Evolutionary conservation across 108 stramenopile species (phyloP).

Genomic region (Asterionellopsis glacialis): DNA sequence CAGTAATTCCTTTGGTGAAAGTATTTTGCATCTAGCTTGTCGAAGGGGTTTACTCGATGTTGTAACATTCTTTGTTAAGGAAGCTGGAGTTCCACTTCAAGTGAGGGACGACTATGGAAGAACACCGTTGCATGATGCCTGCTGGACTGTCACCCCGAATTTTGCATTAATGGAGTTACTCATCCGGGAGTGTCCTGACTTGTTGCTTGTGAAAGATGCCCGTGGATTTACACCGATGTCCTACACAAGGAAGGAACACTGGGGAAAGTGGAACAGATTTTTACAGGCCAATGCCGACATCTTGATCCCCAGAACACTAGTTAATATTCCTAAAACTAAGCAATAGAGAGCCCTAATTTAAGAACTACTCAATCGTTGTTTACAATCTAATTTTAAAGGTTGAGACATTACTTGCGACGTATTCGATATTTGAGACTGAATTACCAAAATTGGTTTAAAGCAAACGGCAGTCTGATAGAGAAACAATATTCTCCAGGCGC

Average conservation of each 20-base stretch:
- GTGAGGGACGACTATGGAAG: constrained; percentile 74
- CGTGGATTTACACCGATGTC: constrained; percentile 47
- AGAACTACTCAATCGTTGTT: too few relatives aligned
- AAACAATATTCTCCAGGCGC: too few relatives aligned
- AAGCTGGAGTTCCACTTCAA: constrained; percentile 34
- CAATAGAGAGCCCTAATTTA: too few relatives aligned
- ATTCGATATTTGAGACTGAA: too few relatives aligned
- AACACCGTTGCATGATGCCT: constrained; percentile 73
- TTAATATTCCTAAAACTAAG: too few relatives aligned
- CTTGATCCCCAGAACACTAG: too few relatives aligned
- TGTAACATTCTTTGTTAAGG: constrained; percentile 38
- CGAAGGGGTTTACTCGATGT: constrained; percentile 36
- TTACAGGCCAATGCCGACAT: constrained; percentile 36
- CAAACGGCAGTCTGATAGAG: too few relatives aligned
- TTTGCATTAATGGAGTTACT: constrained; percentile 47
- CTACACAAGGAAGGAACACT: constrained; percentile 47
- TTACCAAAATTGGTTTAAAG: too few relatives aligned
- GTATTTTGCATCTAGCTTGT: constrained; percentile 66
- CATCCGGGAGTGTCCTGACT: constrained; percentile 28
- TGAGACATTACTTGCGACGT: too few relatives aligned
- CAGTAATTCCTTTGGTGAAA: constrained; percentile 69
- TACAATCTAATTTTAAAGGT: too few relatives aligned
- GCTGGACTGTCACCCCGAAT: constrained; percentile 49
- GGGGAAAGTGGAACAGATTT: constrained; percentile 53
- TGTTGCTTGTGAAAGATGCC: constrained; percentile 43